These are phyloP conservation scores for Somion occarium DNA, from an alignment of 1,284 basidiomycete genomes.

Conservation along the genomic window DNA sequence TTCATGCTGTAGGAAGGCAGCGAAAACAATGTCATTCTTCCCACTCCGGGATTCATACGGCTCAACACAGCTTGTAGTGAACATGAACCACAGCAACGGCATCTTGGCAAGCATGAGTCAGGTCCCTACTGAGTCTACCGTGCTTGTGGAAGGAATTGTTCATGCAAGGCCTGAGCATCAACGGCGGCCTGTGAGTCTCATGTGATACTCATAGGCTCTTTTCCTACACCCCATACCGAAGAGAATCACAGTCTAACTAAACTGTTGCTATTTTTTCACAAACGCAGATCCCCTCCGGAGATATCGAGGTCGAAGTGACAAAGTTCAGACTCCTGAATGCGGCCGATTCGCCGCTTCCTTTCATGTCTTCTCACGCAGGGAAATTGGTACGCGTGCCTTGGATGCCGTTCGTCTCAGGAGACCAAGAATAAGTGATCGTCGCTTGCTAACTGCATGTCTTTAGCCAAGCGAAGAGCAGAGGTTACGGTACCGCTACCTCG, in stretches of 20 bases:
- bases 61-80: constrained; percentile 67
- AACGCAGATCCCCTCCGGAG: constrained; percentile 39
- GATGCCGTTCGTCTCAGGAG: no score
- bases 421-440: neutral
- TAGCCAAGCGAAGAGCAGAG: constrained; percentile 85
- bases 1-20: constrained; percentile 49
- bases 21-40: constrained; percentile 70
- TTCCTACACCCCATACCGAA: no score
- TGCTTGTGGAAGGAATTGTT: constrained; percentile 73
- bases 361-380: constrained; percentile 72
- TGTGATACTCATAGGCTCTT: neutral
- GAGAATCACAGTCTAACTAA: no score
- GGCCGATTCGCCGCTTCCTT: constrained; percentile 67
- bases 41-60: constrained; percentile 77
- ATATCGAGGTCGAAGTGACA: constrained; percentile 78
- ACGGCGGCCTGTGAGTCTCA: constrained; percentile 36
- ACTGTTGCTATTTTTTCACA: no score
- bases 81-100: constrained; percentile 20
- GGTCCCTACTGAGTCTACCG: constrained; percentile 71
- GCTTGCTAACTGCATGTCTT: no score
- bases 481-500: constrained; percentile 82
- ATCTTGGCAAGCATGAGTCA: constrained; percentile 46
- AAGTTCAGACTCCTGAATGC: constrained; percentile 75
- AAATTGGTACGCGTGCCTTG: constrained; percentile 60
- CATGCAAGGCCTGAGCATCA: constrained; percentile 57